phyloP scores from a whole-genome alignment of 805 yeast species.

The Starmerella stellata region DNA sequence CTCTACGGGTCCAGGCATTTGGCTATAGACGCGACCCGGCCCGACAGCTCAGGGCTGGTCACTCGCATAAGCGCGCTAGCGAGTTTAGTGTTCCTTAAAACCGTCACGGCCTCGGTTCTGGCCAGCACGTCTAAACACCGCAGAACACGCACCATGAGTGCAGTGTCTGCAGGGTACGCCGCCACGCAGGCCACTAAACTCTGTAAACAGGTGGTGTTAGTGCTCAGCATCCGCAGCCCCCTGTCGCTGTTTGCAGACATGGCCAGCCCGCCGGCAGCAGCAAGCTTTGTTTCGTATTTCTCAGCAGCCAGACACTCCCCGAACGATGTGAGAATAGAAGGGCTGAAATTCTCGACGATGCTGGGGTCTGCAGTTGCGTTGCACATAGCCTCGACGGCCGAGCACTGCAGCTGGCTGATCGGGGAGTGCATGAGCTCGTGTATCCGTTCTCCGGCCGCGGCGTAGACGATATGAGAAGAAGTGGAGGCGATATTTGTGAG shows the following conservation, averaged over 20 bases:
- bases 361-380: conserved; percentile 27
- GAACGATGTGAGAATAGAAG: conserved; percentile 17
- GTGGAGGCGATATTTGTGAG: conserved; percentile 46
- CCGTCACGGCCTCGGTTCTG: conserved; percentile 13
- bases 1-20: not conserved
- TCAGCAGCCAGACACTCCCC: conserved; percentile 18
- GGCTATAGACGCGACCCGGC: not conserved
- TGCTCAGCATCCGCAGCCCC: conserved; percentile 20
- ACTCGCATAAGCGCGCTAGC: not conserved
- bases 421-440: conserved; percentile 25
- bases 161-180: conserved; percentile 15
- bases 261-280: conserved; percentile 28
- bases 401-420: conserved; percentile 35
- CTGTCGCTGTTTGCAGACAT: conserved; percentile 25
- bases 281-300: conserved; percentile 21
- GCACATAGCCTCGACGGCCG: conserved; percentile 45
- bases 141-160: conserved; percentile 19
- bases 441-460: not conserved
- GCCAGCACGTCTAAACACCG: conserved; percentile 15
- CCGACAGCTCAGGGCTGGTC: not conserved
- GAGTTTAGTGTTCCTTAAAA: not conserved
- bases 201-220: conserved; percentile 17
- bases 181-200: conserved; percentile 14
- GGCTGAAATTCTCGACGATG: not conserved
- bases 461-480: not conserved